Percentiles rank a stretch among this genome's conserved stretches.
phyloP scores from a whole-genome alignment of 768 basidiomycete genomes.

The Porpolomopsis calyptriformis region DNA sequence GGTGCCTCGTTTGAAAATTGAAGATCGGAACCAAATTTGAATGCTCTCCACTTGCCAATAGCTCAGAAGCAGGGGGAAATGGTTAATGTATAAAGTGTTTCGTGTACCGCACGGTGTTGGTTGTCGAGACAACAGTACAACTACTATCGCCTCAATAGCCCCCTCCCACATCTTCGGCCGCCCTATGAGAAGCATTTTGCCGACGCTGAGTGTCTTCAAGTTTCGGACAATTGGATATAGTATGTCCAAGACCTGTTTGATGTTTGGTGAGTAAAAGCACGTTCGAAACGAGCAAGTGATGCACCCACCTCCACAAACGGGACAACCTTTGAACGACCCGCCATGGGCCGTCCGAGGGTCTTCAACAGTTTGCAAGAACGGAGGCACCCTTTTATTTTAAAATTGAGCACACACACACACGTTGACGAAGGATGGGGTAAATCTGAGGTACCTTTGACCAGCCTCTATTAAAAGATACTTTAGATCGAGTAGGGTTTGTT shows the following conservation, averaged over 20 bases:
- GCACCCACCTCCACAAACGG: conserved; percentile 81
- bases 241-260: conserved; percentile 77
- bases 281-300: background rate
- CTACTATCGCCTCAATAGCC: conserved; percentile 20
- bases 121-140: background rate
- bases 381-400: conserved; percentile 62
- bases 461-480: conserved; percentile 97
- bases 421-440: background rate
- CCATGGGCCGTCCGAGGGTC: conserved; percentile 80
- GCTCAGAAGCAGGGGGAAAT: too few relatives aligned
- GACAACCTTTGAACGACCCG: conserved; percentile 75
- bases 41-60: too few relatives aligned
- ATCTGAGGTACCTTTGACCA: conserved; percentile 75
- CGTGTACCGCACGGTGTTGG: too few relatives aligned
- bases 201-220: conserved; percentile 86
- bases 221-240: conserved; percentile 92
- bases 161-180: conserved; percentile 54
- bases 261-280: conserved; percentile 5
- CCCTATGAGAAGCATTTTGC: conserved; percentile 81
- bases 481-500: conserved; percentile 91
- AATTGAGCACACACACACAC: background rate
- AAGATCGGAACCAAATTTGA: too few relatives aligned
- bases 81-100: too few relatives aligned
- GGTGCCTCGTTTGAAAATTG: too few relatives aligned
- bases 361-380: conserved; percentile 81